Base-by-base conservation (phyloP, 1,139 yeast species). In the Spathaspora jeffriesii region DNA sequence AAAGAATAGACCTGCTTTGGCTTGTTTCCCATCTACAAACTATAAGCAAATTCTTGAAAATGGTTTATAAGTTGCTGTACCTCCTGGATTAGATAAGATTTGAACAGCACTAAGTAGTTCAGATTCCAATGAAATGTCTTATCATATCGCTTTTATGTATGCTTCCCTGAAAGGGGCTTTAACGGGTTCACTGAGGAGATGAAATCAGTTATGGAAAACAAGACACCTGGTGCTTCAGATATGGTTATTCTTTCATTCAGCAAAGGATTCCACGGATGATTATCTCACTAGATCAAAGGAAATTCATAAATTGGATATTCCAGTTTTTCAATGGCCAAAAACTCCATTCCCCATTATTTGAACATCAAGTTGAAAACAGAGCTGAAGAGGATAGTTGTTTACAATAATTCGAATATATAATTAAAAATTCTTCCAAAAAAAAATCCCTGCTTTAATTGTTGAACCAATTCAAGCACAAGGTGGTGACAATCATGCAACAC, bases 251-350 rank as follows among this genome's bases (percentile, higher is more conserved):
- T 85, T 42, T 84, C 90, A 3, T 85, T 85, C 62, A 84, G 82
- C 55, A 78, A 76, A 57, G 90, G 85, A 6, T 85, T 85, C 79
- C 92, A 85, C 58, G 92, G 92, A 46, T 76, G 92, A 65, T 68
- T 85, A 51, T 85, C 85, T 61, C 37, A 85, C 91, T 21, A 76
- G 89, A 58, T 84, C 90, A 42, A 85, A 85, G 64, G 88, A 90
- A 22, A 77, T 85, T 53, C 92, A 85, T 66, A 85, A 85, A 72
- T 78, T 87, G 66, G 96, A 87, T 63, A 81, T 87, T 65, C 96
- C 96, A 50, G 80, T 91, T 14, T 87, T 87, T 72, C 80, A 85
- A 58, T 87, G 96, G 96, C 96, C 96, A 62, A 85, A 84, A 67
- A 93, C 95, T 41, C 82, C 86, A 55, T 88, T 84, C n/a, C n/a